Base-by-base conservation (phyloP, 1,139 yeast species). In the Taphrina sp. region DNA sequence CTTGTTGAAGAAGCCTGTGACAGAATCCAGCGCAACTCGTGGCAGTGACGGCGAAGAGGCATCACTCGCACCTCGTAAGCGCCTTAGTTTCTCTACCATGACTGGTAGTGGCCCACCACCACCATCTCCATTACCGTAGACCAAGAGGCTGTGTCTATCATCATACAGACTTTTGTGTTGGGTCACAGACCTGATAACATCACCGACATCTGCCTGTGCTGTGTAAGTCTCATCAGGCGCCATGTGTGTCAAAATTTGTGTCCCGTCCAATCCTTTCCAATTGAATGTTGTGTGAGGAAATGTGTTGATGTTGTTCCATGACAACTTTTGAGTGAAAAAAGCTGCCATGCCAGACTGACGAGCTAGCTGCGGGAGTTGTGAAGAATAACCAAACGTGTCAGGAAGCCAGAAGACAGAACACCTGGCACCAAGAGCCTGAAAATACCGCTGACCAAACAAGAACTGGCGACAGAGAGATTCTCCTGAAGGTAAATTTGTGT, bases 81-180 rank as follows among this genome's bases (percentile, higher is more conserved):
- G 80, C 68, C 97, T 81, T 64, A 92, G 75, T 68, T 88, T 89
- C 67, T 92, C 96, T 61, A 92, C 67, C 95, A 89, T 90, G 66
- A 85, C 95, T 42, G 85, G 85, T 3, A 88, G 83, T 36, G 97
- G 97, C 3, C 98, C 98, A 62, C 97, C 97, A 61, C 98, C 98
- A 64, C 98, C 98, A 67, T 92, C 98, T 66, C 98, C 98, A 64
- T 85, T 81, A 37, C 98, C 98, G 65, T 80, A 92, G 55, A 89
- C 74, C 66, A 92, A 73, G 66, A 92, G 74, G 0, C 95, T 94
- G 33, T 85, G 78, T 56, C 87, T 92, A 52, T 84, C 90, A 63
- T 81, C 80, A 58, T 89, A 82, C 61, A 85, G 73, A 64, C 90
- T 87, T 71, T 89, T 85, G 71, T 92, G 95, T 65, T 88, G 92